Conservation (phyloP, 768 basidiomycete species). For the Trametopsis cervina region DNA sequence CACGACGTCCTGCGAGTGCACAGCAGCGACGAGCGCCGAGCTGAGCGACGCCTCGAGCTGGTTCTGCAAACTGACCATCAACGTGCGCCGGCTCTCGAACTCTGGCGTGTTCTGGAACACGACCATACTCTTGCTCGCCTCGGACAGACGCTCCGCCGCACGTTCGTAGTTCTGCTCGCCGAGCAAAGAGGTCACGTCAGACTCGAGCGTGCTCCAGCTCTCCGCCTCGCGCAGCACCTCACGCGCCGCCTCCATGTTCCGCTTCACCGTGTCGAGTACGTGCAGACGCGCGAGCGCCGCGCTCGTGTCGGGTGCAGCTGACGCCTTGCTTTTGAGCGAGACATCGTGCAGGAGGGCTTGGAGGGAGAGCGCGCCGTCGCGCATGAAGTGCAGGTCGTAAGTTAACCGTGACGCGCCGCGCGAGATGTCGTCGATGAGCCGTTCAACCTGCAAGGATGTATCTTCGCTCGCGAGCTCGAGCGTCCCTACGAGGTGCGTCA, state of each 20-base stretch:
- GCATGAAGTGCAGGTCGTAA: slow-evolving; percentile 97
- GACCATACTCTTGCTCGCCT: slow-evolving; percentile 83
- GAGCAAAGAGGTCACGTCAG: slow-evolving; percentile 85
- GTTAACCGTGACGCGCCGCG: slow-evolving; percentile 84
- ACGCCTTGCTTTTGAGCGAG: slow-evolving; percentile 43
- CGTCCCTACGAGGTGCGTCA: slow-evolving; percentile 69
- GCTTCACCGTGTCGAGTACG: slow-evolving; percentile 76
- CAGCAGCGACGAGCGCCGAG: slow-evolving; percentile 83
- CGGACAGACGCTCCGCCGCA: slow-evolving; percentile 87
- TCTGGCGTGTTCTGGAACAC: slow-evolving; percentile 91
- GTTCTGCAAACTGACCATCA: slow-evolving; percentile 92
- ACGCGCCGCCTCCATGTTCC: slow-evolving; percentile 80
- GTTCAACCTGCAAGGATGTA: slow-evolving; percentile 80
- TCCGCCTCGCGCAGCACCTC: slow-evolving; percentile 93
- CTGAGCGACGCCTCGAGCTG: slow-evolving; percentile 90
- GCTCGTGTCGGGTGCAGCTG: slow-evolving; percentile 51
- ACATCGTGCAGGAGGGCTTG: slow-evolving; percentile 60
- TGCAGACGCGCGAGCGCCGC: slow-evolving; percentile 71
- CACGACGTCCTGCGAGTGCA: slow-evolving; percentile 69
- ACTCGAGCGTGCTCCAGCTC: slow-evolving; percentile 92
- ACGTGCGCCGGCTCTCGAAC: slow-evolving; percentile 75
- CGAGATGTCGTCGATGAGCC: slow-evolving; percentile 88
- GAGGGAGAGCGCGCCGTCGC: slow-evolving; percentile 79
- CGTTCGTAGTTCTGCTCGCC: slow-evolving; percentile 74
- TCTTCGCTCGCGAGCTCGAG: slow-evolving; percentile 86